phyloP scores from a whole-genome alignment of 441 rosid species.

The Corymbia citriodora region DNA sequence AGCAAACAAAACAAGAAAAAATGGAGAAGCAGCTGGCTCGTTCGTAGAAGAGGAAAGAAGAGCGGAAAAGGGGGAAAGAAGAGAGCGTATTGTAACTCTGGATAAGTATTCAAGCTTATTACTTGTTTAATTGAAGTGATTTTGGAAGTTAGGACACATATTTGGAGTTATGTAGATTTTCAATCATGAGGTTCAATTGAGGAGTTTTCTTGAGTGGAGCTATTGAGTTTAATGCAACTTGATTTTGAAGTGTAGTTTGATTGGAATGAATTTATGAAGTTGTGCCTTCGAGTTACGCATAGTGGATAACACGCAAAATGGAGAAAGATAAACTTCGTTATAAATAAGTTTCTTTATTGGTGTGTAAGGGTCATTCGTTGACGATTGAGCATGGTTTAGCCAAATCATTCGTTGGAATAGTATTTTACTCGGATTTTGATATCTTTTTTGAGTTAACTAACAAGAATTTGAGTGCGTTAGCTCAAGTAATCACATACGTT shows the following conservation, averaged over 20 bases:
- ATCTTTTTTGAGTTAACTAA: no score
- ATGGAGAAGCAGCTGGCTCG: neutral
- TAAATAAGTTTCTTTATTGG: no score
- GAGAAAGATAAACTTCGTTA: neutral
- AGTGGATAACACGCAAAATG: neutral
- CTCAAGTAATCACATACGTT: neutral
- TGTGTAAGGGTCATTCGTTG: neutral
- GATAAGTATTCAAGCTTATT: neutral
- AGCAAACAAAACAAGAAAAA: neutral
- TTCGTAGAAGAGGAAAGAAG: neutral
- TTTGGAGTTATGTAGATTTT: no score
- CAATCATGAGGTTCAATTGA: neutral
- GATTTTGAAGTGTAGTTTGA: no score
- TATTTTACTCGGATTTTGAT: neutral
- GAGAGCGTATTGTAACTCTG: neutral
- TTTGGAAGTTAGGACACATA: neutral
- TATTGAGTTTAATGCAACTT: neutral
- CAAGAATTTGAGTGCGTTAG: neutral
- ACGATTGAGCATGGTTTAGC: neutral
- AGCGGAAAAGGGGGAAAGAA: neutral
- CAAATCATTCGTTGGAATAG: neutral
- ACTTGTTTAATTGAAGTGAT: no score
- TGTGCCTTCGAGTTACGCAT: accelerated
- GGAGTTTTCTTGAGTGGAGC: neutral
- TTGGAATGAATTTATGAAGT: neutral